phyloP scores from a whole-genome alignment of 768 basidiomycete genomes.

The Hydnum rufescens region DNA sequence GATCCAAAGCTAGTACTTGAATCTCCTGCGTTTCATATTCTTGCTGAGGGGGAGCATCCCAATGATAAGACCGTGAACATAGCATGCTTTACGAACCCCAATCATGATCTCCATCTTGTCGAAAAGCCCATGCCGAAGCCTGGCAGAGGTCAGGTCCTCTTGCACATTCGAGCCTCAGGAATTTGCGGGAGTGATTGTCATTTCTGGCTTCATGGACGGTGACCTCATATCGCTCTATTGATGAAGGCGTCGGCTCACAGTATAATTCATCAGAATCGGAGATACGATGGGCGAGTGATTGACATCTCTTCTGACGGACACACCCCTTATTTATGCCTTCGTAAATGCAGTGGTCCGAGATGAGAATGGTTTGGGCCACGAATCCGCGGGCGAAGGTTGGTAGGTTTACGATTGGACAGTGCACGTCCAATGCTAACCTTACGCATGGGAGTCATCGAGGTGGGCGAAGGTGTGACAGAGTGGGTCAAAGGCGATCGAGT shows the following conservation, averaged over 20 bases:
- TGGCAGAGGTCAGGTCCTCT: neutral
- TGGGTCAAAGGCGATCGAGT: slow-evolving; percentile 20
- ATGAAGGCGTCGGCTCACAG: no score
- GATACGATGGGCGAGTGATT: neutral
- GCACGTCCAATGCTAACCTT: neutral
- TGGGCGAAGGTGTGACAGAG: slow-evolving; percentile 19
- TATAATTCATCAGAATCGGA: neutral
- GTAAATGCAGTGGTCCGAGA: slow-evolving; percentile 15
- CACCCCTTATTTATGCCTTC: neutral
- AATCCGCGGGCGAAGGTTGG: slow-evolving; percentile 22
- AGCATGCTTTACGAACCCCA: neutral
- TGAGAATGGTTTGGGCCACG: slow-evolving; percentile 18
- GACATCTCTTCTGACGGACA: neutral
- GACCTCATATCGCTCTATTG: slow-evolving; percentile 11
- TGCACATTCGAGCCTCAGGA: neutral
- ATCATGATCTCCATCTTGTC: slow-evolving; percentile 1
- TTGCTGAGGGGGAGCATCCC: neutral
- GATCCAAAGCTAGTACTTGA: neutral
- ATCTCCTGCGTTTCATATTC: neutral
- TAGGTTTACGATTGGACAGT: neutral
- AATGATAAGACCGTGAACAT: neutral
- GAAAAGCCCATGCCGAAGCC: neutral
- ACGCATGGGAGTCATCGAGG: slow-evolving; percentile 11
- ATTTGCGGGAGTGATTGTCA: slow-evolving; percentile 17
- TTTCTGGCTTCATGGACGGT: slow-evolving; percentile 20